Percentiles rank a stretch among this genome's conserved stretches.
Evolutionary conservation across 164 flowering plant genomes (phyloP).

Genomic region (Macadamia tetraphylla): DNA sequence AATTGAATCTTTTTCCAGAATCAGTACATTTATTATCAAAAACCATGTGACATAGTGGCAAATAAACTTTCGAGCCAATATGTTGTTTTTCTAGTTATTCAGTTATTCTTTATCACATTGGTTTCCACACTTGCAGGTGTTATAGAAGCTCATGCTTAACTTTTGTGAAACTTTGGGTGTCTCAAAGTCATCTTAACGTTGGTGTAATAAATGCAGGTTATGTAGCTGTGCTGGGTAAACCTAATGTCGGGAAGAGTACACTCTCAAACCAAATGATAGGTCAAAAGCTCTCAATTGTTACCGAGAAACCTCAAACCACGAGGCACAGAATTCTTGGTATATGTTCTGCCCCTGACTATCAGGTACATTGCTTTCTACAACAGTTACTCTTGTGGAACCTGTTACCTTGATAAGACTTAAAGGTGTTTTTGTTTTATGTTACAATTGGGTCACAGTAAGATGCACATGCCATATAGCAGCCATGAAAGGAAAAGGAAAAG

Average conservation of each 20-base stretch:
- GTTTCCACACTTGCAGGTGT: too few species aligned
- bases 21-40: too few species aligned
- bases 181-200: slow-evolving; percentile 1
- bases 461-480: too few species aligned
- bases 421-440: background rate
- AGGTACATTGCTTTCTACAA: slow-evolving; percentile 45
- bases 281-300: slow-evolving; percentile 93
- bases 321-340: slow-evolving; percentile 95
- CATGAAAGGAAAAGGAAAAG: too few species aligned
- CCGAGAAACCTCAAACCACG: slow-evolving; percentile 96
- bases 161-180: background rate
- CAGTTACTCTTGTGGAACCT: background rate
- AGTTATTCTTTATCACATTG: too few species aligned
- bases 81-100: background rate
- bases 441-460: background rate
- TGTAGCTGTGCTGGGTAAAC: slow-evolving; percentile 93
- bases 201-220: slow-evolving; percentile 50
- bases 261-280: slow-evolving; percentile 93
- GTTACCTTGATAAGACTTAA: background rate
- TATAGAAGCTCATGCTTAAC: background rate
- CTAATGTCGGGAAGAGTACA: slow-evolving; percentile 98
- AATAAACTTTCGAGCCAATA: background rate
- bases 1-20: too few species aligned
- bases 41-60: too few species aligned
- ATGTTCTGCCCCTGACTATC: slow-evolving; percentile 80